A percentile compares a stretch with the other conserved stretches of the same genome.
phyloP scores from a whole-genome alignment of 441 rosid species.

The Croton laevigatus region DNA sequence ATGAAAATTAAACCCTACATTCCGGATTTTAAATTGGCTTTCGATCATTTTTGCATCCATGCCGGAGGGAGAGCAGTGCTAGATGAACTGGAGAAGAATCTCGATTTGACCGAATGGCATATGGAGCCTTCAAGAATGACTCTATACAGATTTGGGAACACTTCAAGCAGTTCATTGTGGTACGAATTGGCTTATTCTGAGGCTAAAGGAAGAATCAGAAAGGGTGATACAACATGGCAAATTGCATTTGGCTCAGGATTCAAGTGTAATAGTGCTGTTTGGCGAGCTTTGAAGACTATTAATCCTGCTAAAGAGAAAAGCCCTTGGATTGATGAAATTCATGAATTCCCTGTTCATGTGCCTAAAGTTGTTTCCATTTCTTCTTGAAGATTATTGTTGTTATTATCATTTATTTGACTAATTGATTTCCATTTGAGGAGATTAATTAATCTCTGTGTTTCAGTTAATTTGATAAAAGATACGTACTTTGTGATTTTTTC shows the following conservation, averaged over 20 bases:
- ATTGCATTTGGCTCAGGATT: conserved; percentile 96
- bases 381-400: conserved; percentile 1
- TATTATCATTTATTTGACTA: neutral
- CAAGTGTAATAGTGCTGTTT: conserved; percentile 85
- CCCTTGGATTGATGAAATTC: conserved; percentile 61
- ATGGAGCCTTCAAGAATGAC: conserved; percentile 95
- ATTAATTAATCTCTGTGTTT: neutral
- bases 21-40: conserved; percentile 76
- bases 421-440: no score
- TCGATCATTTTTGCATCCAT: conserved; percentile 87
- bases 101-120: conserved; percentile 67
- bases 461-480: neutral
- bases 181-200: conserved; percentile 80
- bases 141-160: conserved; percentile 77
- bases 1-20: conserved; percentile 67
- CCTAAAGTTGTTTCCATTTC: conserved; percentile 38
- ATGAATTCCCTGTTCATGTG: conserved; percentile 50
- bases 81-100: conserved; percentile 76
- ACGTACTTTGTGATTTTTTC: neutral
- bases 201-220: conserved; percentile 62
- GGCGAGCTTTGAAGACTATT: conserved; percentile 61
- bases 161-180: conserved; percentile 91
- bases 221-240: conserved; percentile 90
- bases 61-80: conserved; percentile 93
- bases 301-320: conserved; percentile 57